A percentile compares a stretch with the other conserved stretches of the same genome.
These are phyloP conservation scores for Achaetomium macrosporum DNA, from an alignment of 2,329 filamentous ascomycete species.

Conservation along the genomic window DNA sequence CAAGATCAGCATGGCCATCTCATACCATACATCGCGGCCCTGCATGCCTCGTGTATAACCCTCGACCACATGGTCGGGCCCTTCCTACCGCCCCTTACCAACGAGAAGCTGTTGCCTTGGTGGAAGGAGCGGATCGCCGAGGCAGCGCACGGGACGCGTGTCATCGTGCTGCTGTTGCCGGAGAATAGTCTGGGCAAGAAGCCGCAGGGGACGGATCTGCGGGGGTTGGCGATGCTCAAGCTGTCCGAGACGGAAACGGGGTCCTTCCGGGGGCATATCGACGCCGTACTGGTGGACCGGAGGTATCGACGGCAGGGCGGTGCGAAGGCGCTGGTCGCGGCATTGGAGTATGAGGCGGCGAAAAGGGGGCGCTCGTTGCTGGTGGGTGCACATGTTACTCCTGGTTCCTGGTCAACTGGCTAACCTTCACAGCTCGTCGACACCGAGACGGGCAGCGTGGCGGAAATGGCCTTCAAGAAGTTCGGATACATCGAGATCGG, in stretches of 20 bases:
- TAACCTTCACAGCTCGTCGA: constrained; percentile 17
- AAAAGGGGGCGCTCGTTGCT: constrained; percentile 45
- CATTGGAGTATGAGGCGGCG: constrained; percentile 50
- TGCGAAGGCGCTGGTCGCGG: constrained; percentile 45
- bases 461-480: constrained; percentile 48
- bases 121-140: constrained; percentile 51
- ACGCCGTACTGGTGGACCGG: constrained; percentile 53
- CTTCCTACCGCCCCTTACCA: constrained; percentile 54
- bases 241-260: constrained; percentile 51
- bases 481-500: constrained; percentile 54
- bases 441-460: constrained; percentile 35
- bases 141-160: constrained; percentile 37
- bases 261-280: constrained; percentile 47
- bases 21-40: constrained; percentile 49
- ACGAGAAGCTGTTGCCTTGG: constrained; percentile 50
- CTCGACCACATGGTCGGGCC: constrained; percentile 51
- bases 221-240: constrained; percentile 51
- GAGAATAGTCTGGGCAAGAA: constrained; percentile 30
- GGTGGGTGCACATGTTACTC: constrained; percentile 35
- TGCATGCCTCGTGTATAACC: constrained; percentile 55
- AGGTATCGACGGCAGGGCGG: constrained; percentile 46
- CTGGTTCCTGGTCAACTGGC: neutral
- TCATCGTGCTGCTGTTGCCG: constrained; percentile 49
- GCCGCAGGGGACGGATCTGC: constrained; percentile 40
- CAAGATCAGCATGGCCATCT: constrained; percentile 44